Evolutionary conservation across 768 basidiomycete species (phyloP).

Genomic region (Astraeus odoratus): DNA sequence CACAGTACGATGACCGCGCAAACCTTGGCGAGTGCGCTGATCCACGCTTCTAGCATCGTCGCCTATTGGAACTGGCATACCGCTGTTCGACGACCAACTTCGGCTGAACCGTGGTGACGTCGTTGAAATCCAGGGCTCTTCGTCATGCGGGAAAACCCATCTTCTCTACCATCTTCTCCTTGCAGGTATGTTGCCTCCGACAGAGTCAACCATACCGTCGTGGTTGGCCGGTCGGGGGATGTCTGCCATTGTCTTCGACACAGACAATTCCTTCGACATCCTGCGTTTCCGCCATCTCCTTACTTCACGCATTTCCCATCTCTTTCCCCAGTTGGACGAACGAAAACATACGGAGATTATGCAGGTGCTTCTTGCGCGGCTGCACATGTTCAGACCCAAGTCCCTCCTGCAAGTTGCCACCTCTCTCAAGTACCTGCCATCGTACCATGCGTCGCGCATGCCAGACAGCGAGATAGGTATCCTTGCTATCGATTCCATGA

Average conservation of each 20-base stretch:
- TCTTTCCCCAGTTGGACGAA: constrained; percentile 17
- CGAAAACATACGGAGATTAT: constrained; percentile 25
- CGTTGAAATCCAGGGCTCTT: constrained; percentile 69
- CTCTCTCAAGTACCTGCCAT: constrained; percentile 52
- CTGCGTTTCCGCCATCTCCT: constrained; percentile 49
- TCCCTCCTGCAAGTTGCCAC: constrained; percentile 65
- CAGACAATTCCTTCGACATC: constrained; percentile 59
- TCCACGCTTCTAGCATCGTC: constrained; percentile 5
- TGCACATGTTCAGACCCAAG: constrained; percentile 66
- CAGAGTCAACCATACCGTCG: constrained; percentile 14
- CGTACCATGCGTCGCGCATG: constrained; percentile 43
- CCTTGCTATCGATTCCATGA: constrained; percentile 69
- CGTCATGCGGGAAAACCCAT: constrained; percentile 73
- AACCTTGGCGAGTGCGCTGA: constrained; percentile 2
- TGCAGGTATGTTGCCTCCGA: constrained; percentile 48
- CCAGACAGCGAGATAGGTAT: constrained; percentile 53
- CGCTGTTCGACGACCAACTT: constrained; percentile 30
- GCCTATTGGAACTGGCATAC: constrained; percentile 26
- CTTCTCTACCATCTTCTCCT: constrained; percentile 62
- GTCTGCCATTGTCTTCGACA: constrained; percentile 63
- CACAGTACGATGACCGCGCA: constrained; percentile 26
- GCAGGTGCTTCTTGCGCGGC: constrained; percentile 36
- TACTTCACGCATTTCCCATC: constrained; percentile 34
- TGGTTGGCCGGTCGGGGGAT: constrained; percentile 56
- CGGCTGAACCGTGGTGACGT: constrained; percentile 49